These are phyloP conservation scores for Rhytidhysteron rufulum DNA, from an alignment of 2,329 filamentous ascomycete species.

Conservation along the genomic window DNA sequence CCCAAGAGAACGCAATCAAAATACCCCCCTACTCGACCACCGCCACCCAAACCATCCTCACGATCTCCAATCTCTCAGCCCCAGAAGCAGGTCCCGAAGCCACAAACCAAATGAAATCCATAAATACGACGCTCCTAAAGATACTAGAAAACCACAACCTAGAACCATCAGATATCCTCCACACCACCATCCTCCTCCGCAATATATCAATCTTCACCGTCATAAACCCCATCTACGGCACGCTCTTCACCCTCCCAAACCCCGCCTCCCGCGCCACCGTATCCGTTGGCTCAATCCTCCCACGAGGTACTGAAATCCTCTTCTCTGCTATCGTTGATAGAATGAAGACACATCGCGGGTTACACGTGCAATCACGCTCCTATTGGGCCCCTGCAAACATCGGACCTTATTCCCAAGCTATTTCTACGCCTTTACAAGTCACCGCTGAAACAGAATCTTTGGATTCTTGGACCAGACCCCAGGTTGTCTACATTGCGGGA, in stretches of 20 bases:
- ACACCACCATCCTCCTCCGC: slow-evolving; percentile 65
- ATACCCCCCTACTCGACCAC: not conserved
- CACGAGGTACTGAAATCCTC: slow-evolving; percentile 58
- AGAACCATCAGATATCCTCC: slow-evolving; percentile 25
- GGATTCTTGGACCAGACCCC: slow-evolving; percentile 11
- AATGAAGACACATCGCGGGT: slow-evolving; percentile 39
- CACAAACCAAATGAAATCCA: slow-evolving; percentile 33
- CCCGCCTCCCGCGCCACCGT: slow-evolving; percentile 84
- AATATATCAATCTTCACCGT: slow-evolving; percentile 73
- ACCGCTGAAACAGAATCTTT: slow-evolving; percentile 13
- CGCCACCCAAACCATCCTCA: slow-evolving; percentile 39
- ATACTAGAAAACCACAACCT: slow-evolving; percentile 24
- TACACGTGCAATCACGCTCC: slow-evolving; percentile 89
- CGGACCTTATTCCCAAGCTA: slow-evolving; percentile 91
- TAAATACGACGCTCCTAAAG: slow-evolving; percentile 34
- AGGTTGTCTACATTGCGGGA: slow-evolving; percentile 69
- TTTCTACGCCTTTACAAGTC: slow-evolving; percentile 50
- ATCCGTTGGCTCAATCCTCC: slow-evolving; percentile 67
- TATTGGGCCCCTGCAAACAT: slow-evolving; percentile 99
- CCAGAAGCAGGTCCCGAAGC: slow-evolving; percentile 6
- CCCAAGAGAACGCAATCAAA: no score
- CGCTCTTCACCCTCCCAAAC: slow-evolving; percentile 71
- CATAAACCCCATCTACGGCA: slow-evolving; percentile 73
- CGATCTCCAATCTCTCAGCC: slow-evolving; percentile 36
- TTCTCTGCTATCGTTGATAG: slow-evolving; percentile 49